Evolutionary conservation across 2,329 filamentous ascomycete species (phyloP), one percentile per base, ranked within the genome.

Genomic region (Claviceps quebecensis): DNA sequence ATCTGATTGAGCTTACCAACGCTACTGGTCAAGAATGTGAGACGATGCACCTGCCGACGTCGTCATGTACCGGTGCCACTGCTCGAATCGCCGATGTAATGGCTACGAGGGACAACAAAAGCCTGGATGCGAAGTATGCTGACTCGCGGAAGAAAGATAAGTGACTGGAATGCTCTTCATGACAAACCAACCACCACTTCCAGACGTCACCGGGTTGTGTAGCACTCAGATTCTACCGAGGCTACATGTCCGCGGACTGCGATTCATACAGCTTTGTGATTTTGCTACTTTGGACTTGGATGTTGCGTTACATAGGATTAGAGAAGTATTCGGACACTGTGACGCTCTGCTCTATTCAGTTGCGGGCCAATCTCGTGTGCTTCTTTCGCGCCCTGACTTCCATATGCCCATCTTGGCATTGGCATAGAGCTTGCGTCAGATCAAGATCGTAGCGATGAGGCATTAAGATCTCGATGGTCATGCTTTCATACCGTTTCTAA

Each of bases 1-100:
- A 88, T 65, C 65, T 87, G 41, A 89, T 89, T 60, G 85, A 89
- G 63, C 70, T 89, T 54, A 75, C 80, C 19, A 82, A 87, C 60
- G 72, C 76, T 22, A 70, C 71, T 22, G 77, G 75, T 59, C 77
- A 81, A 49, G 77, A 81, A 55, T 75, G 73, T 44, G 65, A 63
- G 37, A 8, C 19, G 26, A 7, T 60, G 23, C 61, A 61, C 45
- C 53, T 69, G 47, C 56, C 64, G 48, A 66, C 64, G 53, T 58
- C 65, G 45, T 57, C 62, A 11, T 56, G 54, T 48, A 64, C 67
- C 8, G 70, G 67, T 2, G 66, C 67, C 23, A 65, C 70, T 34
- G 68, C 63, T 29, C 67, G 36, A 29, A 11, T 14, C 16, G 46
- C 69, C 7, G 66, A 66, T 2, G 67, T 69, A 9, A 65, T 66